Base-by-base conservation (phyloP, 495 filamentous ascomycete species). In the Penicillium taxi region DNA sequence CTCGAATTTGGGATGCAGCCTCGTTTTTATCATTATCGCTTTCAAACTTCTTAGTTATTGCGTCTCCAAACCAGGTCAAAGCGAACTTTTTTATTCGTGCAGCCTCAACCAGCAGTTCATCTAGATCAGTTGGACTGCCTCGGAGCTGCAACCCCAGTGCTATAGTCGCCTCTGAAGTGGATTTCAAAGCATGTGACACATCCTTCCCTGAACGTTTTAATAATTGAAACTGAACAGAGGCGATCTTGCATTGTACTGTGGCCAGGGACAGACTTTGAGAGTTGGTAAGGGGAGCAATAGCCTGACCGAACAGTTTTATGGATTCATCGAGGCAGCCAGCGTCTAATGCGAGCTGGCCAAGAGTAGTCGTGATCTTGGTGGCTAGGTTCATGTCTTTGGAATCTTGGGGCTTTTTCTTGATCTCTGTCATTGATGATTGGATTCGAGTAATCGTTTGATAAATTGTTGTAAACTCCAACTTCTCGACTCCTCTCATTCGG, bases 31-130 rank as follows among this genome's bases (percentile, higher is more conserved):
- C 42, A 2, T 23, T 39, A 12, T 52, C 35, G 8, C 26, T 46
- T 3, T 50, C 41, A 2, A 32, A 23, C 0, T 37, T 37, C 17
- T 62, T 63, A 9, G 61, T 51, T 9, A 70, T 42, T 5, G 47
- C 30, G 11, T 67, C 59, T 6, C 64, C 62, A 40, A 82, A 59
- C 37, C 77, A 59, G 24, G 61, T 60, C 43, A 80, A 72, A 0
- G 74, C 70, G 12, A 74, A 55, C 47, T 77, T 82, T 42, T 83
- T 74, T 16, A 80, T 65, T 24, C 61, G 66, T 17, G 74, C 78
- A n/a, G 84, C 63, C 40, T 77, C 79, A 9, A 69, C 58, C 9
- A 87, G 53, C 1, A 89, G 61, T 20, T 84, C 80, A 44, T 87
- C 82, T n/a, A 89, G 54, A 36, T 85, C 81, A 8, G 53, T 50